Evolutionary conservation across 805 yeast genomes (phyloP), one percentile per base, ranked within the genome.

Genomic region (Saccharomycopsis schoenii): DNA sequence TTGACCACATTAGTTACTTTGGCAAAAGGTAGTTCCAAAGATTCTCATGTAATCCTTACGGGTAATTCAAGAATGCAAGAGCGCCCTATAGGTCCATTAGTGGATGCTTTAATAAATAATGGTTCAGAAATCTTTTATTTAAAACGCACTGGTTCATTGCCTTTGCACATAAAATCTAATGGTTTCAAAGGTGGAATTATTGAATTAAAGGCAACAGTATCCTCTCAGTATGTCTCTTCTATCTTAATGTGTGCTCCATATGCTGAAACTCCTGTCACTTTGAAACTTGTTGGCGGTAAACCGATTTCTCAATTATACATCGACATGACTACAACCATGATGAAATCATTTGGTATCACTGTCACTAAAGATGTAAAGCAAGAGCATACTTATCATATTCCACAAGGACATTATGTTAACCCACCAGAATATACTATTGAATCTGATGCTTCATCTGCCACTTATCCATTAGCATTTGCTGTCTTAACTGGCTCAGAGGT

Each of bases 31-130:
- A 69, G 79, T 15, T 69, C 71, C 2, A 70, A 67, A 4, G 68
- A 71, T 11, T 75, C 79, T 40, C 69, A 76, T 62, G 83, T 91
- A 36, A 75, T 83, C 6, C 78, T 94, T 64, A 94, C 98, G 1
- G 99, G 99, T 67, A 94, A 94, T 73, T 86, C 89, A 57, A 83
- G 99, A 73, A 94, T 94, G 99, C 96, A 92, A 73, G 96, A 92
- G 73, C 81, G 99, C 68, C 99, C 99, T 19, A 89, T 90, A 68
- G 98, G 97, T 39, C 97, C 98, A 1, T 79, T 94, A 61, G 97
- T 94, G 12, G 97, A 91, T 67, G 96, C 99, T 4, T 77, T 94
- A 66, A 79, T 86, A 60, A 73, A 81, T 10, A 93, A 92, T 68
- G 98, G 98, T 47, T 83, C 91, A 2, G 69, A 75, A 12, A 81